Conservation (phyloP, 768 basidiomycete genomes). For the Hygrophorus pudorinus region DNA sequence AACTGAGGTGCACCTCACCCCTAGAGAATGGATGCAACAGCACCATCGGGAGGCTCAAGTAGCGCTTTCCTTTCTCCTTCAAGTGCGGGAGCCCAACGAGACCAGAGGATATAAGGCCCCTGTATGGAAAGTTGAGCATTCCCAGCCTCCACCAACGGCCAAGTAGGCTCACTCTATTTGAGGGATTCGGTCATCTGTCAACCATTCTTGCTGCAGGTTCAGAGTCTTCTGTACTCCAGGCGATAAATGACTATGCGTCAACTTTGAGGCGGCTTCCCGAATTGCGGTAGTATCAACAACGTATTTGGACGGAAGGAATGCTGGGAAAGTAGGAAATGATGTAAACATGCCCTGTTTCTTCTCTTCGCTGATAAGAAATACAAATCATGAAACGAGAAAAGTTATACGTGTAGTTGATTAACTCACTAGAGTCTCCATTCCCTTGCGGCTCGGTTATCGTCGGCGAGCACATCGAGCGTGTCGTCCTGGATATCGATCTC, state of each 20-base stretch:
- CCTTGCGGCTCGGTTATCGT: no score
- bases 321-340: background rate
- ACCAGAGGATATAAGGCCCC: no score
- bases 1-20: constrained; percentile 30
- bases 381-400: background rate
- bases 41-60: background rate
- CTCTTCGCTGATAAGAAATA: background rate
- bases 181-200: background rate
- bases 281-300: background rate
- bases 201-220: background rate
- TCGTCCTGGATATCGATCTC: no score
- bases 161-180: no score
- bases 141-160: no score
- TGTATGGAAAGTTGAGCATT: no score
- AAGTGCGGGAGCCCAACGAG: background rate
- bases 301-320: constrained; percentile 2
- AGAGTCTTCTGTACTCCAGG: background rate
- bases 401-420: no score
- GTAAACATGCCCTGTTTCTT: constrained; percentile 1
- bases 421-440: no score
- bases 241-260: background rate
- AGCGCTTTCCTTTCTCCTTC: background rate
- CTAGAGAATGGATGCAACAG: constrained; percentile 27
- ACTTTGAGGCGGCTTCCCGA: background rate
- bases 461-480: no score